phyloP scores from a whole-genome alignment of 2,329 filamentous ascomycete genomes.

The Phialophora chinensis region DNA sequence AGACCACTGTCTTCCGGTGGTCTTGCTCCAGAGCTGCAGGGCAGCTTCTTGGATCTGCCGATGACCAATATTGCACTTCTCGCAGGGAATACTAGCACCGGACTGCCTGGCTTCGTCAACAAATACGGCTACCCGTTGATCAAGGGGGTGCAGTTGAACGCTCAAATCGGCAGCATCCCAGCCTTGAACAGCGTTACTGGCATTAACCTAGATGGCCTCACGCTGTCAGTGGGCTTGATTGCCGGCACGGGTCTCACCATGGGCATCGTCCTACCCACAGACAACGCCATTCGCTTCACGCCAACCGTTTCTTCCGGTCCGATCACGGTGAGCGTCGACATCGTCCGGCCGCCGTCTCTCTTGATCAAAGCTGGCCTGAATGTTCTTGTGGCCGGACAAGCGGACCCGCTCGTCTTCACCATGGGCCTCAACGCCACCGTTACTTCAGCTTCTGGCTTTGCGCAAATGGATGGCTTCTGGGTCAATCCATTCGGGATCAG shows the following conservation, averaged over 20 bases:
- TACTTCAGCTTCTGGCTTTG: conserved; percentile 1
- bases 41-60: conserved; percentile 2
- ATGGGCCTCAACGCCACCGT: conserved; percentile 5
- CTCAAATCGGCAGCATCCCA: conserved; percentile 7
- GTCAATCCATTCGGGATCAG: conserved; percentile 4
- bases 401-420: conserved; percentile 1
- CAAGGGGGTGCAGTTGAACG: conserved; percentile 1
- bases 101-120: conserved; percentile 1
- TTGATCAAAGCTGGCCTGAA: not conserved
- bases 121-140: conserved; percentile 3
- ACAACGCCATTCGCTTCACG: not conserved
- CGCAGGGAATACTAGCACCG: conserved; percentile 4
- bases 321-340: not conserved
- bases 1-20: not conserved
- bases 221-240: not conserved
- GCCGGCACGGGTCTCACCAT: not conserved
- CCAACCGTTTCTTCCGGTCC: not conserved
- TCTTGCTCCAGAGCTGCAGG: conserved; percentile 3
- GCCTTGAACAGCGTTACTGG: conserved; percentile 3
- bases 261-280: not conserved
- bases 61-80: conserved; percentile 1
- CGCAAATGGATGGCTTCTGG: conserved; percentile 6
- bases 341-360: conserved; percentile 1
- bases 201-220: conserved; percentile 2
- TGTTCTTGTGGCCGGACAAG: not conserved